Evolutionary conservation across 2,329 filamentous ascomycete genomes (phyloP).

Genomic region (Lecanosticta acicola): DNA sequence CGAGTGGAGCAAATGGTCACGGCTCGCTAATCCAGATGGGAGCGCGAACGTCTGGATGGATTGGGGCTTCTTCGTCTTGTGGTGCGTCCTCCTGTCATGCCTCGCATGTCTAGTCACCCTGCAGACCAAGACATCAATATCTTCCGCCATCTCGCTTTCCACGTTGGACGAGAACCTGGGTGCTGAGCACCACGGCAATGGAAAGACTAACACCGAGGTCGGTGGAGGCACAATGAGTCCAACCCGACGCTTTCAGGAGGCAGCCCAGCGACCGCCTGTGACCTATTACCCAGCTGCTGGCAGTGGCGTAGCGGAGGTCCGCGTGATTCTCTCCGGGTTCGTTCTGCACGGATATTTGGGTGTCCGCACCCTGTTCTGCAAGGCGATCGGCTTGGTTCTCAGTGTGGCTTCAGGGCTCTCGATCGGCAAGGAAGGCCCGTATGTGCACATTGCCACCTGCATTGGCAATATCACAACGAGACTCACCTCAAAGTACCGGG

Average conservation of each 20-base stretch:
- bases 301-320: conserved; percentile 93
- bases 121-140: conserved; percentile 88
- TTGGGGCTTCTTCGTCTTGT: conserved; percentile 67
- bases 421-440: conserved; percentile 90
- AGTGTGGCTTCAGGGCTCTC: conserved; percentile 90
- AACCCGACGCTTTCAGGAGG: conserved; percentile 37
- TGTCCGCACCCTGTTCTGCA: conserved; percentile 77
- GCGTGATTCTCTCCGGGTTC: conserved; percentile 96
- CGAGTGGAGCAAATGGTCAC: conserved; percentile 60
- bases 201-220: conserved; percentile 33
- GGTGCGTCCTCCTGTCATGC: conserved; percentile 64
- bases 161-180: conserved; percentile 91
- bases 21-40: conserved; percentile 48
- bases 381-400: conserved; percentile 74
- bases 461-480: conserved; percentile 93
- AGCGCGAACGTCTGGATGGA: conserved; percentile 59
- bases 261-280: conserved; percentile 59
- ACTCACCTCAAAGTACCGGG: conserved; percentile 88
- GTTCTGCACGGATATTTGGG: conserved; percentile 94
- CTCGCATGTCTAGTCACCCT: conserved; percentile 75
- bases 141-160: conserved; percentile 76
- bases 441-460: conserved; percentile 94
- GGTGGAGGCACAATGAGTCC: conserved; percentile 35
- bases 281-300: conserved; percentile 94
- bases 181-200: conserved; percentile 49